Conservation (phyloP, 306 rosid genomes). For the Fragaria iinumae region DNA sequence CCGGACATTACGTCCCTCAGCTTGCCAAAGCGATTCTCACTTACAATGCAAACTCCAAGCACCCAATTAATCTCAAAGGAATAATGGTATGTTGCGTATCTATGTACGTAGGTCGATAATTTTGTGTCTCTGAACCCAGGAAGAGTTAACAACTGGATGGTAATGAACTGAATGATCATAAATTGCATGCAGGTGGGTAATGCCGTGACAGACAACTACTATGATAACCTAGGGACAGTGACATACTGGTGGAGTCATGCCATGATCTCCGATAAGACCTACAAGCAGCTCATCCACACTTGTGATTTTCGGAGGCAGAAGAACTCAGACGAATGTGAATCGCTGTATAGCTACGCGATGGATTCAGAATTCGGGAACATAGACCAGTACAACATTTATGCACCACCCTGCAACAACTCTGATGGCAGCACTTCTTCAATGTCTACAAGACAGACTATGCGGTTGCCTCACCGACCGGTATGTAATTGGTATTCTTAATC, state of each 20-base stretch:
- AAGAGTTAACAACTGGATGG: not conserved
- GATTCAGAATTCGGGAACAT: constrained; percentile 91
- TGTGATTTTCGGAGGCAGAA: constrained; percentile 79
- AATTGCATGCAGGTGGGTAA: constrained; percentile 68
- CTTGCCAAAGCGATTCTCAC: constrained; percentile 65
- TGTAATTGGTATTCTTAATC: not conserved
- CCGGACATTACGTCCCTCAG: constrained; percentile 97
- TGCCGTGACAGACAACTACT: constrained; percentile 93
- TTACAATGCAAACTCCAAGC: constrained; percentile 50
- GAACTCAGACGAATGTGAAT: constrained; percentile 80
- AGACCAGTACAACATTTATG: constrained; percentile 94
- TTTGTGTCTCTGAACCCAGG: not conserved
- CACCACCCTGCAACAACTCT: constrained; percentile 83
- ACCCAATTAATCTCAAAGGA: constrained; percentile 75
- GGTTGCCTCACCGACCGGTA: constrained; percentile 71
- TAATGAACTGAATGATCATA: not conserved
- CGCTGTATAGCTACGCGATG: constrained; percentile 84
- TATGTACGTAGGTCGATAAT: not conserved
- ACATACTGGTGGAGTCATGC: constrained; percentile 99
- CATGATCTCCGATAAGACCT: constrained; percentile 92
- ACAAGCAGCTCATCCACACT: constrained; percentile 63
- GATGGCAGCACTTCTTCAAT: constrained; percentile 45
- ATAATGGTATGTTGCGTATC: constrained; percentile 49
- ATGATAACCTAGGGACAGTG: constrained; percentile 90
- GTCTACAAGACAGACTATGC: constrained; percentile 44